Percentiles rank a stretch among this genome's conserved stretches.
Conservation (phyloP, 371 early-diverging fungal genomes). For the Catenaria anguillulae region DNA sequence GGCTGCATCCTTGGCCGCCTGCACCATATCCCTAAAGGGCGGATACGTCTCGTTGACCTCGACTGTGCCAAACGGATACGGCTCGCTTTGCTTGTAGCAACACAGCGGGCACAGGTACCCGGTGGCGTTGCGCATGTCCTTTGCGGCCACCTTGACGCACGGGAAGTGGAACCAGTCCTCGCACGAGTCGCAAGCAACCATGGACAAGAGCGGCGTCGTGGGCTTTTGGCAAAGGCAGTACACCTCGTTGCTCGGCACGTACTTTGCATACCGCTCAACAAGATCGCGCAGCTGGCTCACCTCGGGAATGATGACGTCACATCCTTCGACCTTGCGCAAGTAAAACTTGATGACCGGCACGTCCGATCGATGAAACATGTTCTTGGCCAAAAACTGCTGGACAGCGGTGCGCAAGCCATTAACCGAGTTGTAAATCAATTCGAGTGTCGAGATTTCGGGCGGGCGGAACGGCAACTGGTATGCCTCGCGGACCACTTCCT, state of each 20-base stretch:
- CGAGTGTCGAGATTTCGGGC: not conserved
- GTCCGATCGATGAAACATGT: not conserved
- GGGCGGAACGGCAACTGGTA: not conserved
- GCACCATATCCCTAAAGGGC: not conserved
- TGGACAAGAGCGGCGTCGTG: not conserved
- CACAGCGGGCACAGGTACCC: not conserved
- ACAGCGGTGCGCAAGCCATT: not conserved
- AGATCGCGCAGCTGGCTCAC: not conserved
- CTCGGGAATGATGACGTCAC: not conserved
- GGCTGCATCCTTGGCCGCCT: too few species aligned
- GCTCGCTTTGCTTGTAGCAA: not conserved
- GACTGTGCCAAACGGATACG: not conserved
- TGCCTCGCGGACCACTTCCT: not conserved
- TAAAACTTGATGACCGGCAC: conserved; percentile 3
- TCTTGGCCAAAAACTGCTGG: not conserved
- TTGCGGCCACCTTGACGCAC: conserved; percentile 1
- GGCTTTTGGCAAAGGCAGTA: conserved; percentile 7
- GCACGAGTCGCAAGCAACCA: not conserved
- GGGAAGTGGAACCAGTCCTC: conserved; percentile 6
- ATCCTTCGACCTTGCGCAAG: conserved; percentile 2
- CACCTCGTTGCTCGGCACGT: not conserved
- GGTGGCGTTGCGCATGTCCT: not conserved
- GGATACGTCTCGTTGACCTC: not conserved
- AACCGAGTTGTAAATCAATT: not conserved
- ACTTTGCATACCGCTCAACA: not conserved